These are phyloP conservation scores for Phialophora expanda DNA, from an alignment of 2,329 filamentous ascomycete genomes.

Conservation along the genomic window DNA sequence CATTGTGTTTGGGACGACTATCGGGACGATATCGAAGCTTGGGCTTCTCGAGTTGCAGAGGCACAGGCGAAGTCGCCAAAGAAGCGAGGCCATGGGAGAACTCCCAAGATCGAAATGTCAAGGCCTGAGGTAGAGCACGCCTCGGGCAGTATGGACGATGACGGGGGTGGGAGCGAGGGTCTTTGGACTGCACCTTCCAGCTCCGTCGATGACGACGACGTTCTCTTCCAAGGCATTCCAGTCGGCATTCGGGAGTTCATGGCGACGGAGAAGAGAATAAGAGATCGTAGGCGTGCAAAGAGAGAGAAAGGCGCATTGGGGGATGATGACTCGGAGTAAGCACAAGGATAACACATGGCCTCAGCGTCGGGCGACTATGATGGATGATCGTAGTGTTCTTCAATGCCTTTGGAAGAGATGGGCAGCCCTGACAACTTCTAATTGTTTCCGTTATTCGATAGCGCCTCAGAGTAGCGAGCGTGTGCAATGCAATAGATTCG, in stretches of 20 bases:
- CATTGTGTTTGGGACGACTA: constrained; percentile 96
- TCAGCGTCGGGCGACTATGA: neutral
- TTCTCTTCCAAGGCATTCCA: constrained; percentile 77
- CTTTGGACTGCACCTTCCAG: constrained; percentile 62
- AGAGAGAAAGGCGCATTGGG: constrained; percentile 4
- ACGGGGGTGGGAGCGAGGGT: constrained; percentile 74
- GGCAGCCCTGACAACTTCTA: neutral
- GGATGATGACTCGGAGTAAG: constrained; percentile 2
- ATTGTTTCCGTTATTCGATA: neutral
- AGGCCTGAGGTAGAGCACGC: constrained; percentile 54
- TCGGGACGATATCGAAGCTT: constrained; percentile 90
- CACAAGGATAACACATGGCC: neutral
- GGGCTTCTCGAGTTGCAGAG: constrained; percentile 69
- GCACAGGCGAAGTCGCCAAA: constrained; percentile 57
- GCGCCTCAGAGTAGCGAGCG: neutral
- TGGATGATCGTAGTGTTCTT: neutral
- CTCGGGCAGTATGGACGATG: constrained; percentile 74
- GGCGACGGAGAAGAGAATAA: constrained; percentile 91
- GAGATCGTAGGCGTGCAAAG: constrained; percentile 65
- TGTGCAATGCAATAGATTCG: neutral
- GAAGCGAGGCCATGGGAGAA: constrained; percentile 26
- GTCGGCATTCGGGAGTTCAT: constrained; percentile 97
- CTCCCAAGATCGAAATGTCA: constrained; percentile 39
- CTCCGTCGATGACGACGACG: constrained; percentile 53
- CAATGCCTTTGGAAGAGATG: neutral